phyloP scores from a whole-genome alignment of 768 basidiomycete species.

The Calvatia gigantea region DNA sequence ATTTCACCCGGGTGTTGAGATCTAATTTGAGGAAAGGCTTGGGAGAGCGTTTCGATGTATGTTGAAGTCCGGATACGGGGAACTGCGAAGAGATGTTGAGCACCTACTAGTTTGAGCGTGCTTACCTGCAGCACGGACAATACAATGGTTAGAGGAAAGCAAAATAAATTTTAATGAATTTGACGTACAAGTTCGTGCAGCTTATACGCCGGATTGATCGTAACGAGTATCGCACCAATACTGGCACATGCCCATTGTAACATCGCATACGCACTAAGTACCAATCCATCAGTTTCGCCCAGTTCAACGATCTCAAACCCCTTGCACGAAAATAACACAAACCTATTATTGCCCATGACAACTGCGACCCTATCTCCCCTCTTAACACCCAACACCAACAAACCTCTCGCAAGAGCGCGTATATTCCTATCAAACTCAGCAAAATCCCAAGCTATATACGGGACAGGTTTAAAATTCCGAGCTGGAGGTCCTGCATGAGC shows the following conservation, averaged over 20 bases:
- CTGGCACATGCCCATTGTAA: constrained; percentile 87
- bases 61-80: constrained; percentile 64
- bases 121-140: constrained; percentile 40
- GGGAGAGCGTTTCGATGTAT: constrained; percentile 58
- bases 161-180: background rate
- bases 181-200: constrained; percentile 65
- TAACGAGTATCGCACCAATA: constrained; percentile 79
- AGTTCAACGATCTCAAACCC: background rate
- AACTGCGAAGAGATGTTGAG: constrained; percentile 68
- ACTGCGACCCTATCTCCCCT: constrained; percentile 79
- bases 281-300: background rate
- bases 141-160: constrained; percentile 1
- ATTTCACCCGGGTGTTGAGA: constrained; percentile 50
- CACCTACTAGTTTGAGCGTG: constrained; percentile 60
- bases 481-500: constrained; percentile 60
- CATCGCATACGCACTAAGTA: constrained; percentile 68
- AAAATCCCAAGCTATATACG: constrained; percentile 72
- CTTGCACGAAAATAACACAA: constrained; percentile 9
- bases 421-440: constrained; percentile 66
- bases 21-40: constrained; percentile 54
- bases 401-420: constrained; percentile 64
- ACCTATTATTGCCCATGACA: constrained; percentile 87
- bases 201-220: constrained; percentile 80
- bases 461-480: constrained; percentile 41
- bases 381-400: constrained; percentile 63